Evolutionary conservation across 352 stramenopile genomes (phyloP), one percentile per base, ranked within the genome.

Genomic region (Phytophthora meadii): DNA sequence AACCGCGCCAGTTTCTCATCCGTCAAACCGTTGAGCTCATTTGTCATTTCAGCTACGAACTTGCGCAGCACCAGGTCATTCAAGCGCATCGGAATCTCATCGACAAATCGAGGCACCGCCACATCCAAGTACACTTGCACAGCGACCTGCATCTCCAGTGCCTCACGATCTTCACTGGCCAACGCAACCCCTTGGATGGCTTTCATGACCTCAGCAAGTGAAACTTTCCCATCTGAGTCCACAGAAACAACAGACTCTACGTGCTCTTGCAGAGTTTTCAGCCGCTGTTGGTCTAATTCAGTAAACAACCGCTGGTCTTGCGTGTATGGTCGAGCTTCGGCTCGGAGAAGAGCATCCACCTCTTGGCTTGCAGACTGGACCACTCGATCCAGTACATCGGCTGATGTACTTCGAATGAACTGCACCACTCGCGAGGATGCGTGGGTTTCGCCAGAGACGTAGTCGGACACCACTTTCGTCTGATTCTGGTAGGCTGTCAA

Each of bases 251-350:
- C 30, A 40, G 67, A 5, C 3, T 63, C 53, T 1, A 79, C 22
- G 2, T 76, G 27, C 30, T 70, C 41, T 12, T 75, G 41, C 25
- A 78, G 36, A 12, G 42, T 27, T 24, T 39, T 22, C 32, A 66
- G 12, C 0, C 72, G 61, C 44, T 70, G 52, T 9, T 63, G 14
- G 34, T 71, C 65, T 19, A 79, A 39, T 7, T 72, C 50, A 0
- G 37, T n/a, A 48, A 79, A 79, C 27, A 85, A 59, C n/a, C 66
- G 47, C 5, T 45, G 27, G 40, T 81, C 68, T 48, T 85, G 76
- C 2, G 70, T 84, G 40, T 79, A 82, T 15, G 73, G 73, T 10
- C 73, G 73, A 1, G 64, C 41, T 65, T 84, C 70, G 12, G 56
- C 49, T 2, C 39, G 54, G 3, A 84, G 49, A n/a, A 80, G 39